These are phyloP conservation scores for Rhypophila decipiens DNA, from an alignment of 495 filamentous ascomycete species.

Conservation along the genomic window DNA sequence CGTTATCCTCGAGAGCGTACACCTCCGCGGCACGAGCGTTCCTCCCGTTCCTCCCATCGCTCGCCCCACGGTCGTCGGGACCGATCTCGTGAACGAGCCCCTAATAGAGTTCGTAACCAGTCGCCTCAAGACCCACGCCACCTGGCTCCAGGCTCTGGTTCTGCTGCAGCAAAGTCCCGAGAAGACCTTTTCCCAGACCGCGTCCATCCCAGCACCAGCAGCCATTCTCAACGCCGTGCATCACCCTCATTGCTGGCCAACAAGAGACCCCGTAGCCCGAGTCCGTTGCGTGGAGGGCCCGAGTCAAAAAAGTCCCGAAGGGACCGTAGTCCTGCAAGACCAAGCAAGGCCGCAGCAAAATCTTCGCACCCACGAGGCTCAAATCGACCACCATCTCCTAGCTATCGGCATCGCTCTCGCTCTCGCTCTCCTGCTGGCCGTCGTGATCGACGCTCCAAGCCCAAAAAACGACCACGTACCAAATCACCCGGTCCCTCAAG, in stretches of 20 bases:
- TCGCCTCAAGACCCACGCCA: constrained; percentile 20
- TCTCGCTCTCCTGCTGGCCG: constrained; percentile 29
- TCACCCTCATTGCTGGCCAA: constrained; percentile 26
- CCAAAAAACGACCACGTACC: constrained; percentile 19
- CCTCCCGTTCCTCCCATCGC: constrained; percentile 19
- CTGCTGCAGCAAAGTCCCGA: constrained; percentile 13
- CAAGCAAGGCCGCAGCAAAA: constrained; percentile 20
- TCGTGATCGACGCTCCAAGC: constrained; percentile 16
- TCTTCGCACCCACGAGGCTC: constrained; percentile 14
- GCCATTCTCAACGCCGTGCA: constrained; percentile 14
- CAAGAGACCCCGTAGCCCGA: constrained; percentile 36
- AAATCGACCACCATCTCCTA: constrained; percentile 17
- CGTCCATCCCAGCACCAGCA: not conserved
- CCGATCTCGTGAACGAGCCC: constrained; percentile 26
- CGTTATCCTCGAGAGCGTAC: constrained; percentile 25
- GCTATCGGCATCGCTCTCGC: constrained; percentile 20
- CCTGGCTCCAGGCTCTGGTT: not conserved
- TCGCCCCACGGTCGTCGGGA: constrained; percentile 22
- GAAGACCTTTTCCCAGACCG: constrained; percentile 4
- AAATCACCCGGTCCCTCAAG: constrained; percentile 22
- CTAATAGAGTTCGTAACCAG: constrained; percentile 27
- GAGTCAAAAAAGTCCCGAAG: constrained; percentile 32
- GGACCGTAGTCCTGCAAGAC: constrained; percentile 22
- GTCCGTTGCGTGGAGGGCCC: constrained; percentile 20
- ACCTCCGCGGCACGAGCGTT: constrained; percentile 23